Base-by-base conservation (phyloP, 2,329 filamentous ascomycete genomes). In the Fusarium liriodendri region DNA sequence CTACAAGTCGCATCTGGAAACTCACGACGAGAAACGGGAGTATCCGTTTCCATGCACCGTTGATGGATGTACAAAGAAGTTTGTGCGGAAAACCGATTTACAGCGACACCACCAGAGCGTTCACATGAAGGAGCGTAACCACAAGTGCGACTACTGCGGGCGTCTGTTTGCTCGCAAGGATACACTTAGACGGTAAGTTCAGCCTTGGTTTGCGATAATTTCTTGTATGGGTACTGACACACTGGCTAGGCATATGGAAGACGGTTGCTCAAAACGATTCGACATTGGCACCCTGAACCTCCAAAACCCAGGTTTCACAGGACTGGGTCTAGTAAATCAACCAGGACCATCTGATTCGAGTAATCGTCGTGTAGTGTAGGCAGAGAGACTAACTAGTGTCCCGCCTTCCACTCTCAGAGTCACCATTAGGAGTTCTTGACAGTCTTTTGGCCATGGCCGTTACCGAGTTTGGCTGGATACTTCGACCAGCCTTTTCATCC, bases 1-100 rank as follows among this genome's bases (percentile, higher is more conserved):
- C 83, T 94, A 92, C 84, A 95, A 94, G 79, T 93, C 94, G 33
- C 95, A 97, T 81, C 89, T 95, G 87, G 92, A 95, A 79, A 95
- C 92, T 1, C 95, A 98, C 79, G 91, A 97, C 79, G 91, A 94
- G 16, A 88, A 89, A 68, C 88, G 93, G 66, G 89, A 90, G 77
- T 94, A 93, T 77, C 91, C 92, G 0, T 93, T 94, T 78, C 86
- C 87, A 2, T 97, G 95, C 82, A 84, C 85, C 2, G 84, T 90
- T 33, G 82, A 87, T 3, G 88, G 87, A 62, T 98, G 95, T 83
- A 87, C 84, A 74, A 94, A 93, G 83, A 89, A 90, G 61, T 97
- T 97, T 82, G 93, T 94, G 20, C 89, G 95, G 76, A 95, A 93
- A 83, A 95, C 95, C 1, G 95, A 97, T 80, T 87, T 97, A 27